These are phyloP conservation scores for Prunus mongolica DNA, from an alignment of 306 rosid genomes.

Conservation along the genomic window DNA sequence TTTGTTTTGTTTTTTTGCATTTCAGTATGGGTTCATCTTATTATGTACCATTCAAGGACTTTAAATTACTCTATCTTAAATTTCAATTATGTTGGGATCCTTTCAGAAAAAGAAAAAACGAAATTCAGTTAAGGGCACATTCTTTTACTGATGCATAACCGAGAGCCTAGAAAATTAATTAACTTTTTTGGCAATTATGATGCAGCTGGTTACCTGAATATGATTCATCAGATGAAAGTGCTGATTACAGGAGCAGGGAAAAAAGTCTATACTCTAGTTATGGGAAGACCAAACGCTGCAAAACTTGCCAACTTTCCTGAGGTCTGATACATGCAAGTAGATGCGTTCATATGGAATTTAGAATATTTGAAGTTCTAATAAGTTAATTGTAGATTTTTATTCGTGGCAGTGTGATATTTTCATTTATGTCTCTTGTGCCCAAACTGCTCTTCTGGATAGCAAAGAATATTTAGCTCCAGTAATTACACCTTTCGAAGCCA, in stretches of 20 bases:
- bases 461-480: constrained; percentile 93
- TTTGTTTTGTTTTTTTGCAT: background rate
- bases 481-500: constrained; percentile 88
- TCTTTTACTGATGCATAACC: background rate
- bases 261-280: constrained; percentile 77
- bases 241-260: constrained; percentile 75
- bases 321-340: constrained; percentile 30
- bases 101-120: background rate
- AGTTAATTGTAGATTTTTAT: constrained; percentile 10
- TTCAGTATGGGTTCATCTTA: background rate
- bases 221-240: constrained; percentile 79
- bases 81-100: background rate
- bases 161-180: background rate
- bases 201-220: constrained; percentile 86
- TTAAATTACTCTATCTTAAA: background rate
- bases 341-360: background rate
- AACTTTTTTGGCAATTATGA: constrained; percentile 1
- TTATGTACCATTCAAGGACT: background rate
- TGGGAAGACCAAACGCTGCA: constrained; percentile 95
- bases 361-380: background rate
- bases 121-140: background rate
- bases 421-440: constrained; percentile 80
- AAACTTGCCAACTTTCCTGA: constrained; percentile 97
- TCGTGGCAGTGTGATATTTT: constrained; percentile 81
- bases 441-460: constrained; percentile 91